Base-by-base conservation (phyloP, 106 monocot genomes). In the Acorus calamus region DNA sequence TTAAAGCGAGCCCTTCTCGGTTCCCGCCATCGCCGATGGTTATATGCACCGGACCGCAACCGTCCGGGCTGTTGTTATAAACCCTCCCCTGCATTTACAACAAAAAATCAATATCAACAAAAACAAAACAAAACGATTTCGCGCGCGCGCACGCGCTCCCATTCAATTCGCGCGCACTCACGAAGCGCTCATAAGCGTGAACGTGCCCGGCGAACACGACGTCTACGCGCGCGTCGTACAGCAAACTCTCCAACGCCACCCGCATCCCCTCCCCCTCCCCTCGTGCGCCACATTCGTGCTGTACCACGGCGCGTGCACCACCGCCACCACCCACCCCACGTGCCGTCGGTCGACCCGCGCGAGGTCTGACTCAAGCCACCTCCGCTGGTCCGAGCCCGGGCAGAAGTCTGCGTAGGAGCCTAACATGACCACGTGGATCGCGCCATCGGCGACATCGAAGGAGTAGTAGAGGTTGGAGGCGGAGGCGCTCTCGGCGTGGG, bases 301-400 rank as follows among this genome's bases (percentile, higher is more conserved):
- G 50, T 94, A 94, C 94, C 94, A 94, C 8, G 94, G 94, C 7
- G 81, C 86, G 49, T 94, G 94, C 4, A 94, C 51, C 50, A 94
- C 11, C 45, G 60, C 94, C 3, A 94, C 6, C 0, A 94, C 8
- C 94, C 94, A 94, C 9, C 83, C 77, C 6, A 89, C 89, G 53
- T 13, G 11, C 56, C 56, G 44, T 60, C 86, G 57, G 54, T 94
- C 81, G 2, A 94, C 72, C 68, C 62, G 71, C 6, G 53, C 67
- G 46, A 94, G 64, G 60, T 94, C 94, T 0, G 60, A 46, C 13
- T 59, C 62, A 8, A 89, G 59, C 94, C 94, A 94, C 14, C 46
- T 68, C 73, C 84, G 76, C 73, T 94, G 94, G 5, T 64, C 72
- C 3, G 88, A 85, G 12, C 51, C 59, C 6, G 49, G 0, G 9